These are phyloP conservation scores for Allium fistulosum DNA, from an alignment of 106 monocot species.

Conservation along the genomic window DNA sequence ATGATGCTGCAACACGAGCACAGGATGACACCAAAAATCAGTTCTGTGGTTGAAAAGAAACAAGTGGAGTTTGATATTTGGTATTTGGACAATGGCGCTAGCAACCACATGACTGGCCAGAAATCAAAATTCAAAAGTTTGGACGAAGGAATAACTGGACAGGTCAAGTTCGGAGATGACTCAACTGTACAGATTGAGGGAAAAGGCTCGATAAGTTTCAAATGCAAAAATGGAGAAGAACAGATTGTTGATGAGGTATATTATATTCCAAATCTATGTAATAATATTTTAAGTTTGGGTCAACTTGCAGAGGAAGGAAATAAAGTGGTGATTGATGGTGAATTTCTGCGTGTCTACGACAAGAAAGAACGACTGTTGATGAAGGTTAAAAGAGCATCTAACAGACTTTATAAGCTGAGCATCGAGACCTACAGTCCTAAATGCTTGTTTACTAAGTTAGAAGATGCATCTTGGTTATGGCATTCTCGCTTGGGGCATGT, in stretches of 20 bases:
- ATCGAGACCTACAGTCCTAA: neutral
- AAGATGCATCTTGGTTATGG: neutral
- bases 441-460: neutral
- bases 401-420: neutral
- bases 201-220: neutral
- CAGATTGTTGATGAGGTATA: neutral
- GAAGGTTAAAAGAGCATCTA: neutral
- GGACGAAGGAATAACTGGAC: neutral
- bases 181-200: neutral
- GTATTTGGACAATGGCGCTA: neutral
- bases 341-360: neutral
- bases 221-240: neutral
- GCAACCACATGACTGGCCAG: neutral
- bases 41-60: neutral
- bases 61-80: neutral
- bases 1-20: no score
- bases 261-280: neutral
- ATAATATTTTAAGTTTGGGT: neutral
- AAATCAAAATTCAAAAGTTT: neutral
- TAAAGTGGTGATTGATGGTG: neutral
- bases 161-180: neutral
- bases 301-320: neutral
- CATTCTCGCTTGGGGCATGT: neutral
- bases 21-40: no score
- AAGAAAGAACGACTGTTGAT: neutral